Base-by-base conservation (phyloP, 2,329 filamentous ascomycete genomes). In the Samsoniella hepiali region DNA sequence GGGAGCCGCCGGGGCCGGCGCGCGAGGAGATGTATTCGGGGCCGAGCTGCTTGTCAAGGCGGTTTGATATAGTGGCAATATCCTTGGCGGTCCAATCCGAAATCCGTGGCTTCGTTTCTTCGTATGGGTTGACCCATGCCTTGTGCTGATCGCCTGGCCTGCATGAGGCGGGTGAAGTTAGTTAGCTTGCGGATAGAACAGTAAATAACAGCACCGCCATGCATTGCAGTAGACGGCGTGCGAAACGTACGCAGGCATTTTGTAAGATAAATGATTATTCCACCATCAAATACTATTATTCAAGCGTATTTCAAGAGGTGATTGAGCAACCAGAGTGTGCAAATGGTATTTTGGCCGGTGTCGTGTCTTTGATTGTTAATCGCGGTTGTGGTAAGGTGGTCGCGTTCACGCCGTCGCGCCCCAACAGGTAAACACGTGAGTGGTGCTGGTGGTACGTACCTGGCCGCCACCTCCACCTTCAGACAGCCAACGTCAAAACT, bases 21-120 rank as follows among this genome's bases (percentile, higher is more conserved):
- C 95, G 85, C 49, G 91, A 86, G 2, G 94, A 98, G 64, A 99
- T 91, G 75, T 96, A 99, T 77, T 99, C 96, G 0, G 95, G 95
- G 0, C 95, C 95, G 11, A 99, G 86, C 73, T 97, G 93, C 73
- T 93, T 96, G 73, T 98, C 91, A 36, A 99, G 85, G 38, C 91
- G 88, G 68, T 87, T 86, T 72, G 97, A 91, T 15, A 99, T 82
- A 0, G 91, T 94, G 29, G 93, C 93, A 64, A 97, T 94, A 74
- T 99, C 89, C 69, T 87, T 82, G n/a, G 93, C 92, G 0, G 93
- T 96, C 79, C 91, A 99, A 72, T 91, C 86, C 59, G 85, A 88
- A 36, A 97, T 84, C 49, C 85, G 86, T 57, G 83, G 85, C 72
- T 83, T 83, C 2, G 79, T 75, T 69, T 94, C 90, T 74, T 91